These are phyloP conservation scores for Russula dissimulans DNA, from an alignment of 768 basidiomycete genomes.

Conservation along the genomic window DNA sequence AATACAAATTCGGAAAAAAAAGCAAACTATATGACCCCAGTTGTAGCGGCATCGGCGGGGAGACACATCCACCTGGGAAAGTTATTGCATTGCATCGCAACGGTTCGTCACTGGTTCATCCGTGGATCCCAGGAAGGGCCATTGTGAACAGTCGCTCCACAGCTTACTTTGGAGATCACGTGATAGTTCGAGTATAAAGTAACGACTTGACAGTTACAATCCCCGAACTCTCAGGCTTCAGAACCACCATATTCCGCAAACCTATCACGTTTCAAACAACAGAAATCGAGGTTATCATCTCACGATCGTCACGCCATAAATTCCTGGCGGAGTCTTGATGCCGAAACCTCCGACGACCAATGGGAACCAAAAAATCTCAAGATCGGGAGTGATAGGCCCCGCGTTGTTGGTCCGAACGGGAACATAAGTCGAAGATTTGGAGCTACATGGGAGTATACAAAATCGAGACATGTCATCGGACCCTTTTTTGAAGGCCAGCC, in stretches of 20 bases:
- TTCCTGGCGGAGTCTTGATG: constrained; percentile 1
- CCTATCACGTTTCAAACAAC: neutral
- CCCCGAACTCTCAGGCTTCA: constrained; percentile 17
- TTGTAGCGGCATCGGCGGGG: too few relatives aligned
- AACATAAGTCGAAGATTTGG: constrained; percentile 1
- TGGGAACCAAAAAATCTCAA: constrained; percentile 14
- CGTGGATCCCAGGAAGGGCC: too few relatives aligned
- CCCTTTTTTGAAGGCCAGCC: constrained; percentile 8
- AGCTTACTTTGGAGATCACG: too few relatives aligned
- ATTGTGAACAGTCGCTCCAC: too few relatives aligned
- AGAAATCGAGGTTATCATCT: neutral
- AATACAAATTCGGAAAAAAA: too few relatives aligned
- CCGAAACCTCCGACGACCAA: neutral
- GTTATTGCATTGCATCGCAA: too few relatives aligned
- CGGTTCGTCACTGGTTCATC: too few relatives aligned
- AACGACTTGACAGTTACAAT: constrained; percentile 5
- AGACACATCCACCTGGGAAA: too few relatives aligned
- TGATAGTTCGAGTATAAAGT: too few relatives aligned
- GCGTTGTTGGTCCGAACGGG: constrained; percentile 3
- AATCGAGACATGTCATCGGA: constrained; percentile 2
- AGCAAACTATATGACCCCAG: too few relatives aligned
- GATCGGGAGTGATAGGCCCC: constrained; percentile 13
- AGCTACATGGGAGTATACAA: constrained; percentile 5
- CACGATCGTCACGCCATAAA: constrained; percentile 10
- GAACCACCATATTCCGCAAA: neutral